Evolutionary conservation across 495 filamentous ascomycete genomes (phyloP).

Genomic region (Neurospora tetrasperma): DNA sequence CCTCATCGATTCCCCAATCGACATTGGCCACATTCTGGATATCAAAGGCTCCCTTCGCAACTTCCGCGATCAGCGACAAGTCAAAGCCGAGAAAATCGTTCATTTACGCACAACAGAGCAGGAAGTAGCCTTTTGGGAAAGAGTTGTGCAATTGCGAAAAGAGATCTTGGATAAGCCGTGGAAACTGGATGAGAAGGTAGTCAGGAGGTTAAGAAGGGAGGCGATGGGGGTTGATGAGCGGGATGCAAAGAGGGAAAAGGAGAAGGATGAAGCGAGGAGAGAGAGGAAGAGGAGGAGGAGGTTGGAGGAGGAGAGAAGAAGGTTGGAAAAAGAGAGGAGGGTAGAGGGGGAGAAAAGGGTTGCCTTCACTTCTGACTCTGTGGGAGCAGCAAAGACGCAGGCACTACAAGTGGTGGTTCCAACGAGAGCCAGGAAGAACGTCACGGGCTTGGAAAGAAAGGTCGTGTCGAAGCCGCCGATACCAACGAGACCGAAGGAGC

Average conservation of each 20-base stretch:
- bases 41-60: constrained; percentile 60
- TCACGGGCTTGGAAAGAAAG: neutral
- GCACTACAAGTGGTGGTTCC: neutral
- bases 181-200: constrained; percentile 45
- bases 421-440: neutral
- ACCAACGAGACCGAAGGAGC: neutral
- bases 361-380: neutral
- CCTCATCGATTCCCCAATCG: constrained; percentile 31
- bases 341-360: neutral
- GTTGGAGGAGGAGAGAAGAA: neutral
- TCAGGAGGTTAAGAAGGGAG: constrained; percentile 43
- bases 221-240: constrained; percentile 31
- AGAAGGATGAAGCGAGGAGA: constrained; percentile 5
- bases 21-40: constrained; percentile 61
- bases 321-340: neutral
- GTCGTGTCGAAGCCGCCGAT: neutral
- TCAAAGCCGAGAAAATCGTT: constrained; percentile 58
- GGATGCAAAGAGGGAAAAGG: constrained; percentile 15
- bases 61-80: constrained; percentile 54
- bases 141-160: constrained; percentile 49
- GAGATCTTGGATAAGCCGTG: constrained; percentile 61
- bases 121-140: constrained; percentile 69
- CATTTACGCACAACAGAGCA: constrained; percentile 53
- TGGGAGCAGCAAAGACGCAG: neutral
- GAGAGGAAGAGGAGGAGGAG: neutral